A percentile compares a stretch with the other conserved stretches of the same genome.
phyloP scores from a whole-genome alignment of 1,139 yeast species.

The Casaregolazyma lundiana region DNA sequence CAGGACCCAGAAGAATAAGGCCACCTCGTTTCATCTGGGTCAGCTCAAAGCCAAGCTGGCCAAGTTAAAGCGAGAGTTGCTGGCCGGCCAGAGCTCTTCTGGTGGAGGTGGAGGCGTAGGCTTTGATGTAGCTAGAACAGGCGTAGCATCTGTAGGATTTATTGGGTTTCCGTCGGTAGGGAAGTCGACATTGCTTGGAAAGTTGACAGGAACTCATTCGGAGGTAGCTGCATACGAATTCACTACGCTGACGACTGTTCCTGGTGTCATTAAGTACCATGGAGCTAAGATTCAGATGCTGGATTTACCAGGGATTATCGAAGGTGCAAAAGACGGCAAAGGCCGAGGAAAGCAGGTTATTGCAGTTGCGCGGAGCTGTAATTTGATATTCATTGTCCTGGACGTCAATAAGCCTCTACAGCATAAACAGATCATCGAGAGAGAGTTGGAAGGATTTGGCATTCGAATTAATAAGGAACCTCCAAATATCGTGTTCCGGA shows the following conservation, averaged over 20 bases:
- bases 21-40: constrained; percentile 93
- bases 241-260: constrained; percentile 95
- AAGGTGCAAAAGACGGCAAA: constrained; percentile 98
- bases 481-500: constrained; percentile 85
- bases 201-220: constrained; percentile 90
- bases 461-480: constrained; percentile 87
- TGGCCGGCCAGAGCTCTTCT: constrained; percentile 69
- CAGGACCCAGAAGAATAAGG: constrained; percentile 91
- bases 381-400: constrained; percentile 82
- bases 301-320: constrained; percentile 97
- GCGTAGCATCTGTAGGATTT: constrained; percentile 95
- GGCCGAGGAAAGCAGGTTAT: constrained; percentile 99
- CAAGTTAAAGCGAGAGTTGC: constrained; percentile 82
- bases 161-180: constrained; percentile 99
- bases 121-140: constrained; percentile 96
- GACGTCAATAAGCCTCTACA: constrained; percentile 95
- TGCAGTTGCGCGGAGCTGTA: constrained; percentile 96
- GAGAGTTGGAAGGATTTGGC: constrained; percentile 96
- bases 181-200: constrained; percentile 72
- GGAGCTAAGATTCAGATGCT: constrained; percentile 98
- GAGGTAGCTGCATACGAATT: constrained; percentile 98
- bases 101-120: constrained; percentile 90
- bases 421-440: constrained; percentile 88
- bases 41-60: constrained; percentile 95
- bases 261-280: constrained; percentile 90